A percentile compares a stretch with the other conserved stretches of the same genome.
phyloP scores from a whole-genome alignment of 164 flowering plant species.

The Amborella trichopoda region DNA sequence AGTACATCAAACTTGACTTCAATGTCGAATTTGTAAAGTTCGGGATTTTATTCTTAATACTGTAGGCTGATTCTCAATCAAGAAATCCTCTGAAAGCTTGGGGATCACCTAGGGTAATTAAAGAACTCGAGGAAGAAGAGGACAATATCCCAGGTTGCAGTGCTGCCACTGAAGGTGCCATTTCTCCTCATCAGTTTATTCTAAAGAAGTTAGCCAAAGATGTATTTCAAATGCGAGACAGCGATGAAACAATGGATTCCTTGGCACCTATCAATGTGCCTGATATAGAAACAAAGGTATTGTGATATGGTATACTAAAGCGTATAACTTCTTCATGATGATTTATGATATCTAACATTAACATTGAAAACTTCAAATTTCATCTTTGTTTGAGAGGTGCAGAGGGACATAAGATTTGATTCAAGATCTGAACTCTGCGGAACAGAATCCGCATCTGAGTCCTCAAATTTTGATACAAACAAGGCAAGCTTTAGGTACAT shows the following conservation, averaged over 20 bases:
- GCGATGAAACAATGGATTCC: slow-evolving; percentile 10
- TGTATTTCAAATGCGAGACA: slow-evolving; percentile 14
- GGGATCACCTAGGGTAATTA: slow-evolving; percentile 6
- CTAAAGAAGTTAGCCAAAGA: slow-evolving; percentile 29
- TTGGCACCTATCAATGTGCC: background rate
- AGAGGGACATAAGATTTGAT: slow-evolving; percentile 8
- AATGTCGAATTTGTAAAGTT: too few relatives aligned
- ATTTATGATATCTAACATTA: too few relatives aligned
- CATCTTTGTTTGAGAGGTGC: slow-evolving; percentile 21
- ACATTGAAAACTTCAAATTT: background rate
- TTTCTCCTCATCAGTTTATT: slow-evolving; percentile 14
- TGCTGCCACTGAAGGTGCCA: slow-evolving; percentile 4
- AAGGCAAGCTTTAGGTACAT: slow-evolving; percentile 1
- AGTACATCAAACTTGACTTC: too few relatives aligned
- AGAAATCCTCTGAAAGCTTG: slow-evolving; percentile 9
- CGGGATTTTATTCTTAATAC: too few relatives aligned
- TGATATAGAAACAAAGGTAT: slow-evolving; percentile 10
- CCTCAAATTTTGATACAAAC: background rate
- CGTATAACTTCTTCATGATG: too few relatives aligned
- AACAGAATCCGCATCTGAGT: background rate
- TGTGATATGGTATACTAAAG: too few relatives aligned
- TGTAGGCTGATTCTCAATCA: slow-evolving; percentile 21
- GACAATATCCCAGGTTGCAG: slow-evolving; percentile 3
- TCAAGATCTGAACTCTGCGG: slow-evolving; percentile 21
- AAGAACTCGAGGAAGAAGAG: slow-evolving; percentile 10